A percentile compares a stretch with the other conserved stretches of the same genome.
phyloP scores from a whole-genome alignment of 352 stramenopile species.

The Globisporangium lucens region DNA sequence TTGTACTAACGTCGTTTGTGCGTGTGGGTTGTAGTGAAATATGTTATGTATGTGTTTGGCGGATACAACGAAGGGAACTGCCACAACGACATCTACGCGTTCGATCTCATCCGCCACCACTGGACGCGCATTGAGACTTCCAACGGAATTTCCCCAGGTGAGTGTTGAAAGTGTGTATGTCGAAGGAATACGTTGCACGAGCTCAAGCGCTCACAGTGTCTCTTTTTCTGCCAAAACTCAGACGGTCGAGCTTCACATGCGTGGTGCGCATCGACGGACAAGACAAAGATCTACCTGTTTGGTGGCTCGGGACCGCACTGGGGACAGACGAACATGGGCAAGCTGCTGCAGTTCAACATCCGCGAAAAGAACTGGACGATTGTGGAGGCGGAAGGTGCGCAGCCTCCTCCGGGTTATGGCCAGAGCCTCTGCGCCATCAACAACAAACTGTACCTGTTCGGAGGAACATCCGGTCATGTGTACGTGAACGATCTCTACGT shows the following conservation, averaged over 20 bases:
- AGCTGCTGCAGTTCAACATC: constrained; percentile 78
- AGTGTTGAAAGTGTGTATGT: neutral
- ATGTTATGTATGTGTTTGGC: constrained; percentile 82
- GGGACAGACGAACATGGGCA: constrained; percentile 87
- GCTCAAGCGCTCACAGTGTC: neutral
- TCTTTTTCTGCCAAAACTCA: constrained; percentile 13
- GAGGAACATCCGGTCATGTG: constrained; percentile 72
- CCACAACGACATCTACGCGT: constrained; percentile 83
- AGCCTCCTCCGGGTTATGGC: constrained; percentile 70
- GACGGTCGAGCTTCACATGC: constrained; percentile 73
- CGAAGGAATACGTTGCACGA: neutral
- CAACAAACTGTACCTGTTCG: constrained; percentile 82
- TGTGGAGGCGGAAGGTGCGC: constrained; percentile 57
- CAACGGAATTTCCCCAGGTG: constrained; percentile 71
- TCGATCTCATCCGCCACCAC: constrained; percentile 75
- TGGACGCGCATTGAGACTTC: constrained; percentile 74
- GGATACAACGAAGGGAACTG: constrained; percentile 87
- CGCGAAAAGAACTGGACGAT: constrained; percentile 79
- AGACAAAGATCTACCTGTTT: constrained; percentile 78
- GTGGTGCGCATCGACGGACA: constrained; percentile 69
- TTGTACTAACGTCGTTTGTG: constrained; percentile 11
- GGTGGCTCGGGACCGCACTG: constrained; percentile 75
- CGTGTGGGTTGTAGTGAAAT: constrained; percentile 35
- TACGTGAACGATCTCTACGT: constrained; percentile 87
- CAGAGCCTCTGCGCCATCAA: constrained; percentile 76